Conservation (phyloP, 352 stramenopile genomes). For the Bremia lactucae region DNA sequence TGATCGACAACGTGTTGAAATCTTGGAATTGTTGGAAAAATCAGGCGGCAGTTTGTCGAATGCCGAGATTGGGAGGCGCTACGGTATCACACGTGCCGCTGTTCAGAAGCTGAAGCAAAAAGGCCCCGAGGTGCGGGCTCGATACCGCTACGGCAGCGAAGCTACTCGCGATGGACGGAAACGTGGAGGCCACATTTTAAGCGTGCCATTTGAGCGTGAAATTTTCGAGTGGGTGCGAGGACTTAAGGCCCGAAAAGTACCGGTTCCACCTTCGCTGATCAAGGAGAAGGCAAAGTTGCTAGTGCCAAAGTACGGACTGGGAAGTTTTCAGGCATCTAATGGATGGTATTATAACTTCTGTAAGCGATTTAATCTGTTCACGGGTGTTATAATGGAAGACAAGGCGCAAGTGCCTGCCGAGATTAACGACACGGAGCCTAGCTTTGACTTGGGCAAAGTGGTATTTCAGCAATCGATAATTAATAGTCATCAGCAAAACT, state of each 20-base stretch:
- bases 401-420: conserved; percentile 2
- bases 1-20: conserved; percentile 37
- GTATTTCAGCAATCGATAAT: conserved; percentile 17
- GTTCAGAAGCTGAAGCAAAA: conserved; percentile 41
- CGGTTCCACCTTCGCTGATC: conserved; percentile 33
- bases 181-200: conserved; percentile 26
- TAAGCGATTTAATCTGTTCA: conserved; percentile 28
- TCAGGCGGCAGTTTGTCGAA: conserved; percentile 25
- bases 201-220: conserved; percentile 30
- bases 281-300: conserved; percentile 42
- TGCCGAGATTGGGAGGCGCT: conserved; percentile 30
- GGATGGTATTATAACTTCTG: conserved; percentile 51
- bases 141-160: conserved; percentile 33
- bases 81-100: conserved; percentile 33
- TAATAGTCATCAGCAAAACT: conserved; percentile 19
- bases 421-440: conserved; percentile 2
- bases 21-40: conserved; percentile 35
- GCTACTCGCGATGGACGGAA: conserved; percentile 27
- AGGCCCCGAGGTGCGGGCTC: conserved; percentile 21
- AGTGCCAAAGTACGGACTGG: conserved; percentile 33
- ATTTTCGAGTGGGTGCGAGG: conserved; percentile 35
- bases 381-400: conserved; percentile 21
- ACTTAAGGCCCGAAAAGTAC: conserved; percentile 34
- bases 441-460: conserved; percentile 3
- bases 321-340: conserved; percentile 35